Evolutionary conservation across 345 rosid genomes (phyloP).

Genomic region (Acer yangbiense): DNA sequence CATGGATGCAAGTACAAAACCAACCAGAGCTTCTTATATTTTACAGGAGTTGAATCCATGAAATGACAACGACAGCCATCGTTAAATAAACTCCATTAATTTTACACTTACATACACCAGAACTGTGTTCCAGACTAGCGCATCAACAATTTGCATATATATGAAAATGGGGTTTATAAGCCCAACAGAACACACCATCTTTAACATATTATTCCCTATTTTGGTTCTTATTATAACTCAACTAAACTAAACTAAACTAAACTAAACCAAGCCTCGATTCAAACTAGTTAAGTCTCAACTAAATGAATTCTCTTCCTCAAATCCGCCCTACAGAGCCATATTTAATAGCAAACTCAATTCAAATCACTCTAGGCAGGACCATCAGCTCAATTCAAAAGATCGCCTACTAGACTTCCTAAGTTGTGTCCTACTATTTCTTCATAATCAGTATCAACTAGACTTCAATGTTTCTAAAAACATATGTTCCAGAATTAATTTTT

Average conservation of each 20-base stretch:
- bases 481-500: not conserved
- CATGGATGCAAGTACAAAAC: not conserved
- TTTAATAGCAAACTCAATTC: not conserved
- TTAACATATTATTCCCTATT: not conserved
- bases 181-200: not conserved
- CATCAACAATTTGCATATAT: not conserved
- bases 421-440: too few relatives aligned
- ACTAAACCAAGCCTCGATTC: not conserved
- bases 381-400: not conserved
- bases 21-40: not conserved
- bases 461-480: too few relatives aligned
- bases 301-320: not conserved
- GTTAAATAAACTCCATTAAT: not conserved
- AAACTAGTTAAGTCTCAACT: too few relatives aligned
- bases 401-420: too few relatives aligned
- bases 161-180: not conserved
- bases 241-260: not conserved
- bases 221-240: slow-evolving; percentile 9
- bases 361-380: not conserved
- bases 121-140: not conserved
- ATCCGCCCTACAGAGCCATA: too few relatives aligned
- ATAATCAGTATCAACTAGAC: too few relatives aligned
- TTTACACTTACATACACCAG: not conserved
- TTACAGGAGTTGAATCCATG: not conserved
- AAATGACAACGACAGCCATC: not conserved